Evolutionary conservation across 306 rosid species (phyloP).

Genomic region (Pyrus pyrifolia): DNA sequence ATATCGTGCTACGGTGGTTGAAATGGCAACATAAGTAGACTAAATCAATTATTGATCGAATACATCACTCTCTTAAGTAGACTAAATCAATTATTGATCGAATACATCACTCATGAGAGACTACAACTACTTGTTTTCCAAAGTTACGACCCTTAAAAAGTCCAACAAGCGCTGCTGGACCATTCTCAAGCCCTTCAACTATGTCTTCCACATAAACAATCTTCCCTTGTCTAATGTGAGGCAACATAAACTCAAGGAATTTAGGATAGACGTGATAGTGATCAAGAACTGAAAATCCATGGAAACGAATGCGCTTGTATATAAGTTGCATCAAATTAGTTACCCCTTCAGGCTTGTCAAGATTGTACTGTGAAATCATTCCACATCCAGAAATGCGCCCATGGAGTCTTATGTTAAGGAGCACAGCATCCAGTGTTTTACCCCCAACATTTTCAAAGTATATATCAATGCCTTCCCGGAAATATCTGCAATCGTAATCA

Average conservation of each 20-base stretch:
- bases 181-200: slow-evolving; percentile 24
- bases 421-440: slow-evolving; percentile 14
- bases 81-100: neutral
- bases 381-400: slow-evolving; percentile 14
- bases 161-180: slow-evolving; percentile 25
- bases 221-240: slow-evolving; percentile 15
- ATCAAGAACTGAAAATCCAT: neutral
- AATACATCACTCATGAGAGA: neutral
- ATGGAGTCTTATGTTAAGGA: slow-evolving; percentile 5
- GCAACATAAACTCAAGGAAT: neutral
- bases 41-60: too few relatives aligned
- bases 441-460: slow-evolving; percentile 18
- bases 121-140: slow-evolving; percentile 25
- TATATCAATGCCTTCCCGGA: slow-evolving; percentile 10
- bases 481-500: neutral
- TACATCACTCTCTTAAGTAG: too few relatives aligned
- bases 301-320: neutral
- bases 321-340: neutral
- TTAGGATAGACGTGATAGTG: neutral
- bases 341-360: neutral
- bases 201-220: slow-evolving; percentile 26
- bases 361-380: slow-evolving; percentile 15
- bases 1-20: too few relatives aligned
- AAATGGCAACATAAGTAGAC: neutral
- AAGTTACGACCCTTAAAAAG: slow-evolving; percentile 26